These are phyloP conservation scores for Tylopilus orsonianus DNA, from an alignment of 1,284 basidiomycete genomes.

Conservation along the genomic window DNA sequence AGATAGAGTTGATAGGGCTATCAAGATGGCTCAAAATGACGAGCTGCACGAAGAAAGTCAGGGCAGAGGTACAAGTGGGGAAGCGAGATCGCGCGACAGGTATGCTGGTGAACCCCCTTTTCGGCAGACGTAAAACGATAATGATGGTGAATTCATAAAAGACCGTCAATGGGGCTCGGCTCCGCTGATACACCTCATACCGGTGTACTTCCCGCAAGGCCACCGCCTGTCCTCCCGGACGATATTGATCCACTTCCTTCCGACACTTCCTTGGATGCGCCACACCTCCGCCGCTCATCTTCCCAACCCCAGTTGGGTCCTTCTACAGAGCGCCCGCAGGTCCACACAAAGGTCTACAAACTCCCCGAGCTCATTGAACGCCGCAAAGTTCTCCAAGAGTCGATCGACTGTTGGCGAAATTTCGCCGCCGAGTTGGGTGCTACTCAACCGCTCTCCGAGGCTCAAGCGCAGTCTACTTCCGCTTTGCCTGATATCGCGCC, in stretches of 20 bases:
- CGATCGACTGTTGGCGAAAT: constrained; percentile 28
- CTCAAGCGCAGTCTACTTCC: constrained; percentile 1
- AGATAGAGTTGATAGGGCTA: constrained; percentile 32
- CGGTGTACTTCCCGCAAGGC: constrained; percentile 4
- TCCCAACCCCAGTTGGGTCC: constrained; percentile 33
- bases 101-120: constrained; percentile 10
- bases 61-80: not conserved
- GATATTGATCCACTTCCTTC: constrained; percentile 1
- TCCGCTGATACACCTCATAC: constrained; percentile 3
- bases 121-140: constrained; percentile 5
- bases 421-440: constrained; percentile 23
- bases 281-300: constrained; percentile 32
- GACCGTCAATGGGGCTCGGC: constrained; percentile 7
- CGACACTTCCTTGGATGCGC: constrained; percentile 15
- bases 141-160: constrained; percentile 19
- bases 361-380: constrained; percentile 31
- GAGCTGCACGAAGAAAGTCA: constrained; percentile 18
- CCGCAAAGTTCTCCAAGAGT: constrained; percentile 29
- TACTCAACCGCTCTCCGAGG: constrained; percentile 19
- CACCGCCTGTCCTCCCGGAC: not conserved
- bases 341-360: constrained; percentile 25
- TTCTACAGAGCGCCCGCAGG: constrained; percentile 15
- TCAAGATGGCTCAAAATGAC: constrained; percentile 29
- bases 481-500: not conserved
- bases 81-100: constrained; percentile 11